Percentiles rank a stretch among this genome's conserved stretches.
Conservation (phyloP, 805 yeast genomes). For the Cyberlindnera petersonii region DNA sequence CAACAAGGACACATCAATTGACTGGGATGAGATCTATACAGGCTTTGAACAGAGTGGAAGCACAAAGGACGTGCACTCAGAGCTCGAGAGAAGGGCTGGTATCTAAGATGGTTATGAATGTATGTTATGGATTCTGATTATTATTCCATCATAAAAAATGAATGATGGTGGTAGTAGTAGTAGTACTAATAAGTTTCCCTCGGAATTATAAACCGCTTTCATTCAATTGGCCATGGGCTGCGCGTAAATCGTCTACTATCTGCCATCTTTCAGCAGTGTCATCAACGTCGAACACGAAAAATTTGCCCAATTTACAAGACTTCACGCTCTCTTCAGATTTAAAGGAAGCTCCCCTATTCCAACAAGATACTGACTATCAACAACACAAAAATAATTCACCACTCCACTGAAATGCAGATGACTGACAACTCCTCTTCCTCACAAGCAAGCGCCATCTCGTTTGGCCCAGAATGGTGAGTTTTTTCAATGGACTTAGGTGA, state of each 20-base stretch:
- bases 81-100: constrained; percentile 58
- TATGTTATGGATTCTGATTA: too few species aligned
- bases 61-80: constrained; percentile 58
- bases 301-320: background rate
- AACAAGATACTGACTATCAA: too few species aligned
- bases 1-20: constrained; percentile 72
- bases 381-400: background rate
- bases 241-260: background rate
- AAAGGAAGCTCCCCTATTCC: too few species aligned
- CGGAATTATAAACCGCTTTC: too few species aligned
- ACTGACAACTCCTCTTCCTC: constrained; percentile 6
- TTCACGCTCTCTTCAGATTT: too few species aligned
- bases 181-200: background rate
- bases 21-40: constrained; percentile 91
- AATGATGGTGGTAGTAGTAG: too few species aligned
- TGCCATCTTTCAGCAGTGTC: constrained; percentile 2
- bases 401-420: constrained; percentile 7
- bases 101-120: constrained; percentile 1
- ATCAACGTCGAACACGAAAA: background rate
- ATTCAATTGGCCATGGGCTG: too few species aligned
- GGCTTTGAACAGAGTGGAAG: constrained; percentile 38
- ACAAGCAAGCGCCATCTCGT: constrained; percentile 11
- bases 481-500: background rate
- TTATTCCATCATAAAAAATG: too few species aligned
- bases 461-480: constrained; percentile 18